Base-by-base conservation (phyloP, 1,284 basidiomycete species). In the Amylostereum chailletii region DNA sequence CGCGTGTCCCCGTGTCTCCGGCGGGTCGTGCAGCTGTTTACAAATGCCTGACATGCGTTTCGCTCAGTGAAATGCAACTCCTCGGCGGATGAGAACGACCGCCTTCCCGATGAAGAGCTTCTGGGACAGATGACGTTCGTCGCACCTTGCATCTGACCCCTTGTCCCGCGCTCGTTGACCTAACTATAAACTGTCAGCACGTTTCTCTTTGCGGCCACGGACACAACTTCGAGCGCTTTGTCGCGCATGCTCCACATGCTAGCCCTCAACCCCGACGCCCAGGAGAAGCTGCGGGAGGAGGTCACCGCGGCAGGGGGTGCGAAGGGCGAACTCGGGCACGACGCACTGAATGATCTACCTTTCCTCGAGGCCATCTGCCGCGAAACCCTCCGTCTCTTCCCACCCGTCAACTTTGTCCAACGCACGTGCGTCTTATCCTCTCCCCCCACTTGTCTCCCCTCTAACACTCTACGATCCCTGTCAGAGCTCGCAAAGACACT, bases 301-400 rank as follows among this genome's bases (percentile, higher is more conserved):
- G 51, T 65, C 7, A 19, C 49, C 6, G 49, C 52, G 8, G 59
- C 60, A 19, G 49, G 56, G 26, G 44, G 50, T 29, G 53, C 57
- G 37, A 50, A 50, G 5, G 47, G 39, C 6, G 60, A 64, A 27
- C 43, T 63, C n/a, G 45, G 54, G 0, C 61, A 64, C 47, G 65
- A 67, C 49, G 51, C 47, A 2, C 55, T 67, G 5, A 59, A 61
- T 26, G 47, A 50, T 1, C 52, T 67, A 5, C 63, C 65, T 0
- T 65, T 59, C 45, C 55, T 67, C 5, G 65, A 67, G 39, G 65
- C 62, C 1, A 55, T 67, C 5, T 64, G 64, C 49, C 57, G 63
- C 11, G 66, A 68, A 49, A 66, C 64, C 0, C 54, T 68, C 6
- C 58, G 66, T 5, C 46, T 63, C 27, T 43, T 19, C 39, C n/a